Percentiles rank a stretch among this genome's conserved stretches.
Evolutionary conservation across 192 early-diverging fungal genomes (phyloP).

Genomic region (Dissophora ornata): DNA sequence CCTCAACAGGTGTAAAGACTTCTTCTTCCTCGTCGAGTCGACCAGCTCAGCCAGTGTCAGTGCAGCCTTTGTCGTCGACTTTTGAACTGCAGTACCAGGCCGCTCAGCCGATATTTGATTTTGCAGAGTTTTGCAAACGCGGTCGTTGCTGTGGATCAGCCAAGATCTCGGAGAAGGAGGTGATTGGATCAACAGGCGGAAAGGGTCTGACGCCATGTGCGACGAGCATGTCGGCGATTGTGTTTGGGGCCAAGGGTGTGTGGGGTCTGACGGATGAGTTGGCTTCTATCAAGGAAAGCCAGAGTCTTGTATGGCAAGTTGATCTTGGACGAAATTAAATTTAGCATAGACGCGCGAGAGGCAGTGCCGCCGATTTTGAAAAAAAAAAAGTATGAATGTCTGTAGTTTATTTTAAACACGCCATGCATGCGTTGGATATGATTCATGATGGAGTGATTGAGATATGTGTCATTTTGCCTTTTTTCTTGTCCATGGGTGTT

Average conservation of each 20-base stretch:
- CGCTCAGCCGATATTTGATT: background rate
- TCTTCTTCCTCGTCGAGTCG: no score
- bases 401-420: no score
- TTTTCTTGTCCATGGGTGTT: no score
- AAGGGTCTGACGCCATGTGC: conserved; percentile 40
- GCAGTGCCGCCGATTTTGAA: no score
- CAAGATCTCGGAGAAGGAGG: conserved; percentile 6
- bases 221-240: conserved; percentile 37
- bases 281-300: conserved; percentile 5
- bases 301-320: conserved; percentile 42
- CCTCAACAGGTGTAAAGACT: no score
- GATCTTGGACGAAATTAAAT: conserved; percentile 41
- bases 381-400: no score
- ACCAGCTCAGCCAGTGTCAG: background rate
- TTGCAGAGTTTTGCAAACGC: conserved; percentile 43
- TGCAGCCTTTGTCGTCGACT: background rate
- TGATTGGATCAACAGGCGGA: background rate
- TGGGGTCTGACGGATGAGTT: conserved; percentile 24
- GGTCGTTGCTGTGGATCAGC: conserved; percentile 42
- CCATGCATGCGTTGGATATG: no score
- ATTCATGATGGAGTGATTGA: no score
- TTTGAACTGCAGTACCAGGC: background rate
- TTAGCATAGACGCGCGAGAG: no score
- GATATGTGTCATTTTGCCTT: no score
- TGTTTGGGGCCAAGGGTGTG: conserved; percentile 31